A percentile compares a stretch with the other conserved stretches of the same genome.
phyloP scores from a whole-genome alignment of 169 alveolate genomes.

The Cryptosporidium bovis region DNA sequence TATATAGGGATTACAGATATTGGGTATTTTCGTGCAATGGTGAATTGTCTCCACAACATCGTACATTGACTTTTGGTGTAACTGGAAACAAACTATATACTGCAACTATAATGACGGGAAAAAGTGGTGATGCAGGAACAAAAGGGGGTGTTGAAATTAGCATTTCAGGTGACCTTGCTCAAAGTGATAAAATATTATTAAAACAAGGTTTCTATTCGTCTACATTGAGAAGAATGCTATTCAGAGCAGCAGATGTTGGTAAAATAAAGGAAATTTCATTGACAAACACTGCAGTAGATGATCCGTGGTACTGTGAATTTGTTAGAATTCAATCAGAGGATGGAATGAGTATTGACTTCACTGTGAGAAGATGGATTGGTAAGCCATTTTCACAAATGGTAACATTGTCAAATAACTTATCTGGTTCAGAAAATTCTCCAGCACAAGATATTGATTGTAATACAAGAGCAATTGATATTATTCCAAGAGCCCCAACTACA shows the following conservation, averaged over 20 bases:
- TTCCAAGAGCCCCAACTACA: conserved; percentile 76
- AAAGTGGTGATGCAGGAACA: conserved; percentile 84
- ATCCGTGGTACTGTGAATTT: conserved; percentile 89
- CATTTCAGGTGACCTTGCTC: conserved; percentile 82
- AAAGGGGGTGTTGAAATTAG: conserved; percentile 82
- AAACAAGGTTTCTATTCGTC: conserved; percentile 77
- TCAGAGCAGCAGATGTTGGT: conserved; percentile 89
- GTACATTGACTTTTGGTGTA: conserved; percentile 74
- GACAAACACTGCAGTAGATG: conserved; percentile 82
- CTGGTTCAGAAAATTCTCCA: conserved; percentile 81
- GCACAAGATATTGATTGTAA: conserved; percentile 88
- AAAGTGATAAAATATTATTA: conserved; percentile 82
- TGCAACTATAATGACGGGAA: conserved; percentile 78
- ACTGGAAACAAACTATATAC: conserved; percentile 80
- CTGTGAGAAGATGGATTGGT: conserved; percentile 88
- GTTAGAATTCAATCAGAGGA: conserved; percentile 81
- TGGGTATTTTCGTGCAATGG: conserved; percentile 90
- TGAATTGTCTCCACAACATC: conserved; percentile 78
- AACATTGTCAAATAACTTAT: conserved; percentile 79
- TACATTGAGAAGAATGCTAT: conserved; percentile 79
- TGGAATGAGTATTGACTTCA: conserved; percentile 79
- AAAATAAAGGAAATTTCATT: conserved; percentile 82
- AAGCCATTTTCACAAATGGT: conserved; percentile 81
- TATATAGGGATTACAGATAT: conserved; percentile 87
- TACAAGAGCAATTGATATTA: conserved; percentile 84